These are phyloP conservation scores for Gracilaria gracilis DNA, from an alignment of 23 red algal species.

Conservation along the genomic window DNA sequence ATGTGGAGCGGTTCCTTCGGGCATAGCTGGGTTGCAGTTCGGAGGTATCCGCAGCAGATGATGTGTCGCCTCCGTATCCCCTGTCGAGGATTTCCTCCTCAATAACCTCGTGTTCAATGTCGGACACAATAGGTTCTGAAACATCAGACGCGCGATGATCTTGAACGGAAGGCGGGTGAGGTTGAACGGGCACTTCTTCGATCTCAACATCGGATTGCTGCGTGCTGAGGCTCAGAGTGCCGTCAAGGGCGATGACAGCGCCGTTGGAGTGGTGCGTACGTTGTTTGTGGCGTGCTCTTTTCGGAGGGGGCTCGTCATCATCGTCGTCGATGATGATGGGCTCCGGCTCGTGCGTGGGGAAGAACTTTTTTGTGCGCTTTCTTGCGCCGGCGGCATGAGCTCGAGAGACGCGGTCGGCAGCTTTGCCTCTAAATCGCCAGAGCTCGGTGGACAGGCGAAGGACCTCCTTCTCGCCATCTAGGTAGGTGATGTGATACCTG, in stretches of 20 bases:
- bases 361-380: neutral
- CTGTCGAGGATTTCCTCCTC: conserved; percentile 15
- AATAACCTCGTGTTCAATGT: conserved; percentile 7
- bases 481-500: conserved; percentile 50
- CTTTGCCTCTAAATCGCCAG: conserved; percentile 55
- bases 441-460: conserved; percentile 42
- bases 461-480: conserved; percentile 57
- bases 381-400: neutral
- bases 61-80: conserved; percentile 3
- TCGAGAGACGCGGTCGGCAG: conserved; percentile 42
- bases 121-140: conserved; percentile 22
- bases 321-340: conserved; percentile 36
- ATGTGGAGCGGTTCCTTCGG: neutral
- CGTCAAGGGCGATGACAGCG: neutral
- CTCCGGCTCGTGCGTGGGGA: neutral
- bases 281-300: neutral
- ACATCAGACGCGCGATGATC: conserved; percentile 28
- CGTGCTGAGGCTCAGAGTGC: conserved; percentile 3
- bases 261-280: conserved; percentile 9
- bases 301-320: conserved; percentile 13
- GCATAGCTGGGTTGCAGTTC: neutral
- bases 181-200: neutral
- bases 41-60: conserved; percentile 17
- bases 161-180: neutral
- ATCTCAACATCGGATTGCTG: conserved; percentile 36